A percentile compares a stretch with the other conserved stretches of the same genome.
These are phyloP conservation scores for Alternaria viburni DNA, from an alignment of 2,329 filamentous ascomycete species.

Conservation along the genomic window DNA sequence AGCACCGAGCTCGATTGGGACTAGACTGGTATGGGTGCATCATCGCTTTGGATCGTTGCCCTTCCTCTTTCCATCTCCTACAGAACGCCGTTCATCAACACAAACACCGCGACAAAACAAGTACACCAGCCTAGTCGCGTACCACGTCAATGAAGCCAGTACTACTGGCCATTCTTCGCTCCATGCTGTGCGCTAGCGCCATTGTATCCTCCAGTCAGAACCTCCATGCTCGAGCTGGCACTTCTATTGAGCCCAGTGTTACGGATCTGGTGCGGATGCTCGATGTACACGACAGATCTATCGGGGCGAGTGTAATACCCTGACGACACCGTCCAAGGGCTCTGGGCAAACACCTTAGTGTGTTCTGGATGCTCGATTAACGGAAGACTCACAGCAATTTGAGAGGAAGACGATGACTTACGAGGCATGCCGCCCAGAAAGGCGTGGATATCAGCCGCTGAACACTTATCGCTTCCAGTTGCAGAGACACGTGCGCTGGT, in stretches of 20 bases:
- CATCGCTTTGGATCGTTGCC: neutral
- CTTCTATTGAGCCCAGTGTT: neutral
- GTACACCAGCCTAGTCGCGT: neutral
- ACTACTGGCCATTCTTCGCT: neutral
- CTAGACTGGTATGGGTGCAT: neutral
- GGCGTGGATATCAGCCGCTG: neutral
- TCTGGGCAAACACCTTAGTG: neutral
- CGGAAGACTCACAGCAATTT: neutral
- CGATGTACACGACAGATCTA: neutral
- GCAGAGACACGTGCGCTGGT: neutral
- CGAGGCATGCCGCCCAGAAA: neutral
- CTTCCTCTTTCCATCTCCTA: neutral
- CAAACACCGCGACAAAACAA: neutral
- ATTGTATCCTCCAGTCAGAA: neutral
- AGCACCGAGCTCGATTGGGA: constrained; percentile 3
- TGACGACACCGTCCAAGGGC: constrained; percentile 5
- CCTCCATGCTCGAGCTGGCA: neutral
- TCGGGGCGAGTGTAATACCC: constrained; percentile 6
- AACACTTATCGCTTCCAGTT: neutral
- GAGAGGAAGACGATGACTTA: neutral
- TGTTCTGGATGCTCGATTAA: neutral
- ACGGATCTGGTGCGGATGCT: neutral
- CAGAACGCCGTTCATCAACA: neutral
- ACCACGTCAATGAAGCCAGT: neutral
- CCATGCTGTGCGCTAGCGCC: neutral